Evolutionary conservation across 1,284 basidiomycete genomes (phyloP).

Genomic region (Bothia castanella): DNA sequence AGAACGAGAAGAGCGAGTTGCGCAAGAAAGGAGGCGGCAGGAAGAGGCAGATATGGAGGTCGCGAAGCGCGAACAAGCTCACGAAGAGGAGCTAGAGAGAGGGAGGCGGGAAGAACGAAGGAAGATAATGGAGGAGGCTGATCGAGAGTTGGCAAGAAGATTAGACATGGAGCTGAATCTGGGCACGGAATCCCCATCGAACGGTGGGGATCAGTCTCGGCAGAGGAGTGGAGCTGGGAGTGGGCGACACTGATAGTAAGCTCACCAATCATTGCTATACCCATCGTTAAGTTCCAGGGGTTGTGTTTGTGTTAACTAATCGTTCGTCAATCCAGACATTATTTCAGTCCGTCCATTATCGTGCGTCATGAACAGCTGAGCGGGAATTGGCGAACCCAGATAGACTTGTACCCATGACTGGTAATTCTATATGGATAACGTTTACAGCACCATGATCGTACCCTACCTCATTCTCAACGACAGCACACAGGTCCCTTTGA

Average conservation of each 20-base stretch:
- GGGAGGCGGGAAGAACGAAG: conserved; percentile 34
- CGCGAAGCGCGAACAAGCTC: conserved; percentile 35
- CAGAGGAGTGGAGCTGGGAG: conserved; percentile 3
- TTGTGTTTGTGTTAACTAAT: too few species aligned
- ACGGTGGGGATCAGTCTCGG: conserved; percentile 8
- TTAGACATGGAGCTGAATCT: conserved; percentile 32
- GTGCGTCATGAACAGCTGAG: too few species aligned
- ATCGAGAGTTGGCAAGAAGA: conserved; percentile 30
- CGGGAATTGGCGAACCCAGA: too few species aligned
- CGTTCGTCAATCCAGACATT: too few species aligned
- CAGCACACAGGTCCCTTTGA: too few species aligned
- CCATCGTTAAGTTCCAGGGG: too few species aligned
- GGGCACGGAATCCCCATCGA: conserved; percentile 3
- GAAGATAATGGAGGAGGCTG: conserved; percentile 24
- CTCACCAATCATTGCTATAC: neutral
- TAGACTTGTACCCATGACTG: too few species aligned
- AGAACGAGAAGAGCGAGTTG: conserved; percentile 26
- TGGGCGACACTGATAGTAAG: conserved; percentile 5
- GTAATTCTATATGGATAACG: too few species aligned
- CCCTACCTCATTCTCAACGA: too few species aligned
- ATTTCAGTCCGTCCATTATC: too few species aligned
- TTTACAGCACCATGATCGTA: too few species aligned
- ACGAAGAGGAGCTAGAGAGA: conserved; percentile 38
- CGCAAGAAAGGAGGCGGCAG: conserved; percentile 24
- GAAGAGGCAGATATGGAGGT: conserved; percentile 33